Percentiles rank a stretch among this genome's conserved stretches.
Evolutionary conservation across 768 basidiomycete genomes (phyloP).

Genomic region (Agrocybe praecox): DNA sequence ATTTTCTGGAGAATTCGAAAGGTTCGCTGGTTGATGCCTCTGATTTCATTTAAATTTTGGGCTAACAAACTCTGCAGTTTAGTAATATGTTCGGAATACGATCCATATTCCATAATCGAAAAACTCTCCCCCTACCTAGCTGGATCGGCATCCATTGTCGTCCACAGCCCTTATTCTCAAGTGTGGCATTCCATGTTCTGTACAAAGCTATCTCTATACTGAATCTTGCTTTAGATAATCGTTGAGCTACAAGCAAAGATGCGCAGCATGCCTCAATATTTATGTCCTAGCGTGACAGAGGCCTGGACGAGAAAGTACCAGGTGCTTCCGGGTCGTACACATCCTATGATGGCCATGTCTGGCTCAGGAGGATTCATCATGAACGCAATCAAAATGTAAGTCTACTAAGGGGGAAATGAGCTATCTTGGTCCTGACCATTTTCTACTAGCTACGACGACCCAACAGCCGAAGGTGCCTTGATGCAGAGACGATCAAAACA

Average conservation of each 20-base stretch:
- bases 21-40: conserved; percentile 44
- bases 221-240: conserved; percentile 53
- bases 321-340: conserved; percentile 94
- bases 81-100: conserved; percentile 82
- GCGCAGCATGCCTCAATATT: conserved; percentile 63
- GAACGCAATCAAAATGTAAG: conserved; percentile 84
- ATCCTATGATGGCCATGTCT: conserved; percentile 91
- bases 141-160: conserved; percentile 85
- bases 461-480: conserved; percentile 55
- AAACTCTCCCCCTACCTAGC: conserved; percentile 74
- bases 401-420: neutral
- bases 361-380: conserved; percentile 90
- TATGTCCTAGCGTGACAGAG: conserved; percentile 83
- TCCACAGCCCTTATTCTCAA: conserved; percentile 83
- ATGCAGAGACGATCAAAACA: conserved; percentile 46
- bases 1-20: conserved; percentile 88
- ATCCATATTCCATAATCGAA: conserved; percentile 80
- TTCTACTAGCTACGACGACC: conserved; percentile 64
- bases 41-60: neutral
- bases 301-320: conserved; percentile 90
- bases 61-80: conserved; percentile 47
- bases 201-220: neutral
- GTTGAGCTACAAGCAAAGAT: conserved; percentile 75
- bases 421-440: neutral
- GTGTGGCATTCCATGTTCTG: conserved; percentile 38